These are phyloP conservation scores for Polyplosphaeria fusca DNA, from an alignment of 495 filamentous ascomycete species.

Conservation along the genomic window DNA sequence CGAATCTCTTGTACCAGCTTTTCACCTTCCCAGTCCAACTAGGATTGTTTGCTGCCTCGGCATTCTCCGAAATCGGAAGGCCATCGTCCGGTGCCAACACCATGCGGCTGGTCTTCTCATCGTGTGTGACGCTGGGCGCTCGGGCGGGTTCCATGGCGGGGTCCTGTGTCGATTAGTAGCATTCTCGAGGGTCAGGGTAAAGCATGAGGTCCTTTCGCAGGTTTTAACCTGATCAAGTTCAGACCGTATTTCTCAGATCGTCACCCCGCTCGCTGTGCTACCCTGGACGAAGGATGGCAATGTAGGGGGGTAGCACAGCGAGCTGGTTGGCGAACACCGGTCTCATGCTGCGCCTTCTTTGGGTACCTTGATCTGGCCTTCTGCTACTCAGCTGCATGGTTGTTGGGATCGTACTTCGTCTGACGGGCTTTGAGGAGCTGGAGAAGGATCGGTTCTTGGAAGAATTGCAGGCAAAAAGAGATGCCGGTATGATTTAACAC, in stretches of 20 bases:
- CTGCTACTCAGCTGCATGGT: conserved; percentile 35
- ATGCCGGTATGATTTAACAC: too few relatives aligned
- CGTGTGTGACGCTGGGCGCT: conserved; percentile 5
- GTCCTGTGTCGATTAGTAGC: conserved; percentile 25
- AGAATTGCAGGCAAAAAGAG: too few relatives aligned
- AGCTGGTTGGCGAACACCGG: conserved; percentile 29
- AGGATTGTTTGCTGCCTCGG: neutral
- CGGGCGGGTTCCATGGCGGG: conserved; percentile 15
- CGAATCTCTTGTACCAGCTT: conserved; percentile 29
- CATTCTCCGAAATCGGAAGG: conserved; percentile 12
- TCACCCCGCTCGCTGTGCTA: neutral
- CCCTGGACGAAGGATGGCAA: neutral
- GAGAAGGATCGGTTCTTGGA: too few relatives aligned
- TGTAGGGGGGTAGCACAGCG: conserved; percentile 6
- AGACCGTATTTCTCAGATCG: conserved; percentile 39
- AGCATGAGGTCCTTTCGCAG: conserved; percentile 38
- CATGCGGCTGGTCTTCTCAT: conserved; percentile 30
- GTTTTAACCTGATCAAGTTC: conserved; percentile 39
- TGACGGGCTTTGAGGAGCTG: too few relatives aligned
- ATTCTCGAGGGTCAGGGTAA: conserved; percentile 10
- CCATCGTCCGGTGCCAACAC: conserved; percentile 14
- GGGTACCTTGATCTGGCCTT: conserved; percentile 36
- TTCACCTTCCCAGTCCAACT: conserved; percentile 10
- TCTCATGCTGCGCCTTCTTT: conserved; percentile 32
- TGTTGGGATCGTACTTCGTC: conserved; percentile 27